Evolutionary conservation across 1,284 basidiomycete species (phyloP).

Genomic region (Pascua guehoae): DNA sequence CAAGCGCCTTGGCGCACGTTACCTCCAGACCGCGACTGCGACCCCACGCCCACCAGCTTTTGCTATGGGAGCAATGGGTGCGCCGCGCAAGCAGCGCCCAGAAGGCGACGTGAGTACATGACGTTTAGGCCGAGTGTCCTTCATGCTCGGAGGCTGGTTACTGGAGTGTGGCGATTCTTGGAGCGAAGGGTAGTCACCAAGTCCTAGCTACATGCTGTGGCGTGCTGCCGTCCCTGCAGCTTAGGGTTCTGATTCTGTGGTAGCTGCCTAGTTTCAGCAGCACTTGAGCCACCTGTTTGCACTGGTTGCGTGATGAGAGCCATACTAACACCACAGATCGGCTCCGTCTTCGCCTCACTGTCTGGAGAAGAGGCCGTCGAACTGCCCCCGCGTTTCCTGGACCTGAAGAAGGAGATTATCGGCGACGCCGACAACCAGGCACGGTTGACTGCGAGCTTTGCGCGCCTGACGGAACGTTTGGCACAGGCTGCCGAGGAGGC

Average conservation of each 20-base stretch:
- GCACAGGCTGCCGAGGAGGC: constrained; percentile 54
- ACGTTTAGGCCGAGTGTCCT: no score
- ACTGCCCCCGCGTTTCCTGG: constrained; percentile 59
- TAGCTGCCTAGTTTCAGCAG: not conserved
- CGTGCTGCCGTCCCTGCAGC: no score
- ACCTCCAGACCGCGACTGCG: not conserved
- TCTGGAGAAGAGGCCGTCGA: constrained; percentile 49
- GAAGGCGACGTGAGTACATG: constrained; percentile 17
- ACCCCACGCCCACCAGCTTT: not conserved
- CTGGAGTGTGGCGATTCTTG: no score
- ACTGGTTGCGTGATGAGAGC: not conserved
- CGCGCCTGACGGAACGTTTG: constrained; percentile 57
- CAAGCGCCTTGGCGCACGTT: not conserved
- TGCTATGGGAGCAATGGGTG: not conserved
- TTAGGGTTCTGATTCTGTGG: not conserved
- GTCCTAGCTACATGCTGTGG: not conserved
- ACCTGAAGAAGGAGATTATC: constrained; percentile 59
- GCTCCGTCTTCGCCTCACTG: constrained; percentile 59
- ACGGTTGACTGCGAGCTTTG: constrained; percentile 57
- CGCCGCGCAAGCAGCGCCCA: constrained; percentile 14
- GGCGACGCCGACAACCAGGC: constrained; percentile 51
- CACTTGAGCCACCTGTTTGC: not conserved
- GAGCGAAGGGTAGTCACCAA: not conserved
- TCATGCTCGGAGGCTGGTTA: no score
- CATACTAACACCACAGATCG: constrained; percentile 47